phyloP scores from a whole-genome alignment of 108 stramenopile species.

The Mediolabrus comicus region DNA sequence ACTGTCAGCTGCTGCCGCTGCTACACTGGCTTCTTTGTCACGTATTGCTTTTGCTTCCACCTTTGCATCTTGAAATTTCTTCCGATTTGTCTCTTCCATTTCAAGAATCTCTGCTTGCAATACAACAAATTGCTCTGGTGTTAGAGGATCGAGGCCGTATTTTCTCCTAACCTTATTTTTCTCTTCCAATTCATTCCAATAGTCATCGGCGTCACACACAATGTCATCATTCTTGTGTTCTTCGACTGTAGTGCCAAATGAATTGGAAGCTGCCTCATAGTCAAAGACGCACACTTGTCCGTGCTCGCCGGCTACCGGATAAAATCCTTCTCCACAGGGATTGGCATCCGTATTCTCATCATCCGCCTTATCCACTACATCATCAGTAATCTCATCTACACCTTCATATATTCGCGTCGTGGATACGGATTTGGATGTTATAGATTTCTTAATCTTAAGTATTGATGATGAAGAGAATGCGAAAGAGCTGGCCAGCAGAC shows the following conservation, averaged over 20 bases:
- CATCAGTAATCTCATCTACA: too few relatives aligned
- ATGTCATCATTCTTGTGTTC: constrained; percentile 1
- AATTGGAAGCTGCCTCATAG: neutral
- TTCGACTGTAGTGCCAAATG: neutral
- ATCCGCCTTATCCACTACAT: too few relatives aligned
- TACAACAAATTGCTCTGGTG: constrained; percentile 58
- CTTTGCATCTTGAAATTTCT: constrained; percentile 8
- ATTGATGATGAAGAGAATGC: too few relatives aligned
- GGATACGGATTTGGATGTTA: too few relatives aligned
- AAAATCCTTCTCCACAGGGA: neutral
- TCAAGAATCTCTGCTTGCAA: constrained; percentile 42
- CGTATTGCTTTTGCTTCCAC: neutral
- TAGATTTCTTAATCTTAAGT: too few relatives aligned
- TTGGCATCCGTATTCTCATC: too few relatives aligned
- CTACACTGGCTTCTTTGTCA: constrained; percentile 4
- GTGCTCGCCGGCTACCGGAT: neutral
- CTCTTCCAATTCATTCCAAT: constrained; percentile 34
- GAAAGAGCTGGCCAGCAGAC: too few relatives aligned
- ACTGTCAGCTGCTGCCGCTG: constrained; percentile 9
- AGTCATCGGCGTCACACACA: neutral
- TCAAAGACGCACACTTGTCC: neutral
- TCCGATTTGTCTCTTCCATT: constrained; percentile 38
- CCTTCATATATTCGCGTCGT: too few relatives aligned
- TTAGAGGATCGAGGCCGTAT: constrained; percentile 60
- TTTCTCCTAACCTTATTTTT: constrained; percentile 62